phyloP scores from a whole-genome alignment of 139 green algal genomes.

The Marvania coccoides region DNA sequence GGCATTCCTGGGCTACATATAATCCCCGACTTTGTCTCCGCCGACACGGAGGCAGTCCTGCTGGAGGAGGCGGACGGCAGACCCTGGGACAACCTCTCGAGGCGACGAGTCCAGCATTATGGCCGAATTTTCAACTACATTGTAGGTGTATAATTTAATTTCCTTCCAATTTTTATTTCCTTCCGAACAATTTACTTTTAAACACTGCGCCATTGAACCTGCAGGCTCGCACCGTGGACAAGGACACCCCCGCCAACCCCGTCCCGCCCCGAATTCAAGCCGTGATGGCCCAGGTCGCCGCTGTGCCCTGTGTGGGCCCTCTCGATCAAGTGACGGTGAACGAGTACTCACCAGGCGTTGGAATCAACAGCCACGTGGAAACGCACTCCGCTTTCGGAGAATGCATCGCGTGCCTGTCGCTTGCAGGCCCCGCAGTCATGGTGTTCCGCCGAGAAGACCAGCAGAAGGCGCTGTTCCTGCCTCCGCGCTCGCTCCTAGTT shows the following conservation, averaged over 20 bases:
- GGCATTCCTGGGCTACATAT: conserved; percentile 61
- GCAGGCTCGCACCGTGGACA: background rate
- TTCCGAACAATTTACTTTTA: background rate
- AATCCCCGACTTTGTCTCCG: conserved; percentile 46
- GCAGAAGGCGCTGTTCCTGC: conserved; percentile 56
- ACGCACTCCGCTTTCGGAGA: conserved; percentile 88
- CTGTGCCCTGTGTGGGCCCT: background rate
- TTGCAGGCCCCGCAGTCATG: conserved; percentile 71
- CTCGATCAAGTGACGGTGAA: conserved; percentile 88
- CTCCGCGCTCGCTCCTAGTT: conserved; percentile 74
- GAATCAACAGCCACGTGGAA: conserved; percentile 89
- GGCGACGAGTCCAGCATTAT: conserved; percentile 80
- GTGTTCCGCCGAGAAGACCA: conserved; percentile 58
- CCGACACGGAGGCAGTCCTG: conserved; percentile 48
- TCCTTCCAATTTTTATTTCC: background rate
- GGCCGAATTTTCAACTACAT: conserved; percentile 71
- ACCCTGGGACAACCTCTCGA: conserved; percentile 58
- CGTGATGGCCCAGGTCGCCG: conserved; percentile 6
- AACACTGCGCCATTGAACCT: too few species aligned
- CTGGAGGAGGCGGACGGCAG: conserved; percentile 38
- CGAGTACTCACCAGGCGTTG: conserved; percentile 86
- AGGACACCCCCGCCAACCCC: background rate
- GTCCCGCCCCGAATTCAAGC: background rate
- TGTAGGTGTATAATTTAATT: conserved; percentile 18
- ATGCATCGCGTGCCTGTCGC: conserved; percentile 76